phyloP scores from a whole-genome alignment of 2,329 filamentous ascomycete species.

The Trichoderma citrinoviride region DNA sequence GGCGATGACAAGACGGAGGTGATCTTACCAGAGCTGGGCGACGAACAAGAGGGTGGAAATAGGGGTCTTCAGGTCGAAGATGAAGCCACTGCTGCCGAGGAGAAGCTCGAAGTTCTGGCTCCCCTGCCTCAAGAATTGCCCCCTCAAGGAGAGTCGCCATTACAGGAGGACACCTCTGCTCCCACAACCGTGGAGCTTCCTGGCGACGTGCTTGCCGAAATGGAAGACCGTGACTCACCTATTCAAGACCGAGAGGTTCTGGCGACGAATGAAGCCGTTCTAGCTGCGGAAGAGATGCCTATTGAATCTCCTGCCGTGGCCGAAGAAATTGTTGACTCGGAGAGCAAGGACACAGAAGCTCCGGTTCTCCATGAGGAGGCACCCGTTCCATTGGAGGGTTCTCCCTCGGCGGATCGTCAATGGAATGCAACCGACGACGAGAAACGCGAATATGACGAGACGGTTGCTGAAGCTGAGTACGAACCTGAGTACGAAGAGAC shows the following conservation, averaged over 20 bases:
- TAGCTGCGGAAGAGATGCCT: background rate
- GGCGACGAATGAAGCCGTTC: background rate
- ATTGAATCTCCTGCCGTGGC: background rate
- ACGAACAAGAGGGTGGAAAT: conserved; percentile 24
- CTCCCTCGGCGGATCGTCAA: background rate
- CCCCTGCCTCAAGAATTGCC: background rate
- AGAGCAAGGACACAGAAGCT: background rate
- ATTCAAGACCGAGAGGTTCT: background rate
- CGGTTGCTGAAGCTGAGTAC: background rate
- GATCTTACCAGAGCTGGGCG: conserved; percentile 22
- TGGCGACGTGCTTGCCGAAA: background rate
- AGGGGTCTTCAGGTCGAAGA: conserved; percentile 24
- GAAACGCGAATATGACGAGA: background rate
- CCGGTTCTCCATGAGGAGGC: background rate
- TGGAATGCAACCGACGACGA: background rate
- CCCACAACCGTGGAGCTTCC: background rate
- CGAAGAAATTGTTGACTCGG: background rate
- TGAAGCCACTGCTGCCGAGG: background rate
- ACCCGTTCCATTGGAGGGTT: background rate
- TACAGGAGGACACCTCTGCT: background rate
- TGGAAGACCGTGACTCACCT: background rate
- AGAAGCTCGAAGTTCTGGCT: background rate
- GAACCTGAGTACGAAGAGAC: background rate
- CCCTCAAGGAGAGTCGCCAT: background rate
- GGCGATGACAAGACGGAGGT: background rate